Percentiles rank a stretch among this genome's conserved stretches.
These are phyloP conservation scores for Auricularia cornea DNA, from an alignment of 768 basidiomycete species.

Conservation along the genomic window DNA sequence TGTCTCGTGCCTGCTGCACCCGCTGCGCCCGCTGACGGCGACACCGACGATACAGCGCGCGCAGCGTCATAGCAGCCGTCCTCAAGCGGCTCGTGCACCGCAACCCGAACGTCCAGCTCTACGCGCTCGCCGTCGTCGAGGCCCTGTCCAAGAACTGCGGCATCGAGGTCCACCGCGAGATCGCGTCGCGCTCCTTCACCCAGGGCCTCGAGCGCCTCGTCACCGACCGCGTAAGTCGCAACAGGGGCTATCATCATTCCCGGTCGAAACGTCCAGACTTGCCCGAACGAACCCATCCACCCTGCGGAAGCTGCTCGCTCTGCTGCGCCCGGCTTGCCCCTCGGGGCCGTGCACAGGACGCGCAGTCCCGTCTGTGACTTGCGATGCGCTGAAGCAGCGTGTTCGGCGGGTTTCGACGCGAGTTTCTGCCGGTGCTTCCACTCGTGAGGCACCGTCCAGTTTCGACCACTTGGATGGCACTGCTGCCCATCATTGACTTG, in stretches of 20 bases:
- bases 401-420: too few species aligned
- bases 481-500: too few species aligned
- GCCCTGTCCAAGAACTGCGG: constrained; percentile 89
- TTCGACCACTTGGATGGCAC: too few species aligned
- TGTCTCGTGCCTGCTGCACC: constrained; percentile 5
- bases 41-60: constrained; percentile 48
- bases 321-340: too few species aligned
- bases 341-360: too few species aligned
- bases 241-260: too few species aligned
- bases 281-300: too few species aligned
- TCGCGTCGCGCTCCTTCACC: constrained; percentile 87
- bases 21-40: constrained; percentile 1
- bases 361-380: too few species aligned
- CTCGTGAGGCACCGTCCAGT: too few species aligned
- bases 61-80: constrained; percentile 72
- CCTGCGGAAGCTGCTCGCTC: too few species aligned
- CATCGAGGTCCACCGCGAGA: constrained; percentile 70
- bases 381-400: background rate
- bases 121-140: constrained; percentile 80
- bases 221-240: constrained; percentile 62
- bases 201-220: constrained; percentile 80
- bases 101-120: constrained; percentile 94
- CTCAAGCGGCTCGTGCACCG: constrained; percentile 89
- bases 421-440: too few species aligned
- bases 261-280: too few species aligned